These are phyloP conservation scores for Lichina pygmaea DNA, from an alignment of 495 filamentous ascomycete species.

Conservation along the genomic window DNA sequence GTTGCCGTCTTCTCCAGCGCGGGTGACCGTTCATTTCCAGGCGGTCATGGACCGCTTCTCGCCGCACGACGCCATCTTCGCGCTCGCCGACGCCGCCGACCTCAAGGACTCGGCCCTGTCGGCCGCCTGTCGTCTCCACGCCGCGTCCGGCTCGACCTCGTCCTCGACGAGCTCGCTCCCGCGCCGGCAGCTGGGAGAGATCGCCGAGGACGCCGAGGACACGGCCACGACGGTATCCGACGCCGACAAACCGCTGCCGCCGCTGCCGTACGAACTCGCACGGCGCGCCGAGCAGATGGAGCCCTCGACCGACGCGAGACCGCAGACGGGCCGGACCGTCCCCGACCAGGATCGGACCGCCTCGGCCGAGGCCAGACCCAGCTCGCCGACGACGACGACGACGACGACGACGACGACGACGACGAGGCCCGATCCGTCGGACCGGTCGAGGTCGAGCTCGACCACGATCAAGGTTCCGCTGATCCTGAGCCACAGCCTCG, in stretches of 20 bases:
- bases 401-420: no score
- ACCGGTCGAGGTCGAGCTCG: not conserved
- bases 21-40: slow-evolving; percentile 82
- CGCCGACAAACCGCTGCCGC: not conserved
- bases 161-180: slow-evolving; percentile 65
- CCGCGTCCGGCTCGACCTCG: slow-evolving; percentile 62
- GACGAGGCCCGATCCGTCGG: not conserved
- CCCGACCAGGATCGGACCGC: not conserved
- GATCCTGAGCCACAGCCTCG: not conserved
- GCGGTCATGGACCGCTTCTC: slow-evolving; percentile 63
- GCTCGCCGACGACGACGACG: not conserved
- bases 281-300: not conserved
- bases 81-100: slow-evolving; percentile 43
- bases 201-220: slow-evolving; percentile 63
- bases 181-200: slow-evolving; percentile 56
- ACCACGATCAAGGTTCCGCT: not conserved
- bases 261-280: not conserved
- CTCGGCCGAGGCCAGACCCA: not conserved
- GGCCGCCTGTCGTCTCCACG: slow-evolving; percentile 70
- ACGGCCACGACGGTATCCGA: not conserved
- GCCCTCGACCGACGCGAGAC: not conserved
- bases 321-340: not conserved
- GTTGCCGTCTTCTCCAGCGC: slow-evolving; percentile 25
- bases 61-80: slow-evolving; percentile 63
- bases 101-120: slow-evolving; percentile 71